phyloP scores from a whole-genome alignment of 2,329 filamentous ascomycete genomes.

The Aspergillus sp. region DNA sequence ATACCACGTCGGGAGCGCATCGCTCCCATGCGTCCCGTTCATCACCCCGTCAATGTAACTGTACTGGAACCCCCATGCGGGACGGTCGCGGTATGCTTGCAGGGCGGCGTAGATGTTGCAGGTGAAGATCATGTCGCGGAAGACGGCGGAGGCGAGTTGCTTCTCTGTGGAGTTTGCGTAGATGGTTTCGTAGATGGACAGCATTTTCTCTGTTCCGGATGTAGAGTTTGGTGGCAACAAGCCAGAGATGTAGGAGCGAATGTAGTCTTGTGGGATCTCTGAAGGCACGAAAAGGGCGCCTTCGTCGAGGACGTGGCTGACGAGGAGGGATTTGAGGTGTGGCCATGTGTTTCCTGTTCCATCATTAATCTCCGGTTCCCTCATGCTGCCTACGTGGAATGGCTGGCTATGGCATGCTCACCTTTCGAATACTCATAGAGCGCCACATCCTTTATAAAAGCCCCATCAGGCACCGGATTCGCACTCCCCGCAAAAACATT shows the following conservation, averaged over 20 bases:
- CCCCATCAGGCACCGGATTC: conserved; percentile 1
- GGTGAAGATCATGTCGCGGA: conserved; percentile 1
- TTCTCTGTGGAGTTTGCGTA: not conserved
- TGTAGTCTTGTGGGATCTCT: not conserved
- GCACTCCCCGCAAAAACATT: not conserved
- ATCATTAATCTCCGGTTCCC: no score
- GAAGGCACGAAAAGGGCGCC: not conserved
- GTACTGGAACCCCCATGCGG: not conserved
- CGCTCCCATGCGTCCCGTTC: not conserved
- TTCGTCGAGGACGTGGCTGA: conserved; percentile 6
- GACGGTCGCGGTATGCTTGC: not conserved
- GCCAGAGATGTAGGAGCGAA: not conserved
- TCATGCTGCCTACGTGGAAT: no score
- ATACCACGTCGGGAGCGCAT: not conserved
- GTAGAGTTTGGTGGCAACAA: not conserved
- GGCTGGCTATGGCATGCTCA: no score
- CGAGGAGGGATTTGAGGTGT: not conserved
- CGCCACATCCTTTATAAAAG: not conserved
- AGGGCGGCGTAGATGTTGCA: not conserved
- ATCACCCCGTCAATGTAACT: not conserved
- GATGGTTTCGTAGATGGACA: not conserved
- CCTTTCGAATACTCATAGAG: not conserved
- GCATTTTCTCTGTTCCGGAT: not conserved
- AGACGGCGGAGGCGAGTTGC: not conserved
- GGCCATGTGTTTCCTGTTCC: conserved; percentile 1